Evolutionary conservation across 2,329 filamentous ascomycete species (phyloP), one percentile per base, ranked within the genome.

Genomic region (Nothomitra cinnamomea): DNA sequence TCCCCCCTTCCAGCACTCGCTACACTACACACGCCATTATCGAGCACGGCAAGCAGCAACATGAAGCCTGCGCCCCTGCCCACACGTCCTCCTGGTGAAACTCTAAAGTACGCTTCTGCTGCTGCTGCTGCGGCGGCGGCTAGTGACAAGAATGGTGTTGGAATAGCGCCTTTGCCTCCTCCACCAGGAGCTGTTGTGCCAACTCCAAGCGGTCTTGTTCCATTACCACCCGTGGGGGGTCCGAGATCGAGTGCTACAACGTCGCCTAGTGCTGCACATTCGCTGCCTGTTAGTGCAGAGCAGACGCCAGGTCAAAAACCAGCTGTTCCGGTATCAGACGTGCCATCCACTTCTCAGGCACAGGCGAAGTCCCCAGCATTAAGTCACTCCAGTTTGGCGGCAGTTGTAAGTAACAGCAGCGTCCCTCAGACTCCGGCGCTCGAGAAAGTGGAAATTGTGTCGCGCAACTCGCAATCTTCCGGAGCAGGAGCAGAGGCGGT

Each of bases 31-130:
- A 83, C 82, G 28, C 82, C 83, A 4, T 66, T 83, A 60, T 69
- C 80, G 10, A 78, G 73, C 55, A 76, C 76, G 55, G 75, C 77
- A 60, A 85, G 77, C 64, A 77, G 77, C 63, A 71, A 75, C 53
- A 96, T 96, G 90, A 98, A 96, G 72, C 90, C 92, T 12, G 92
- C 92, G 17, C 82, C 87, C 17, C 70, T 89, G 61, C 92, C 92
- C 1, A 81, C 85, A 56, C 80, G 90, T 65, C 82, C 86, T 5
- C 85, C 87, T 2, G 88, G 88, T 49, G 90, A 96, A 66, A 87
- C 85, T 1, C 74, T 98, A 59, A 96, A 96, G 69, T 98, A 98
- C 65, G 92, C 92, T 45, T 96, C 92, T 38, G 92, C 92, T 0
- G 92, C 92, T 0, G 92, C 92, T 0, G 92, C 92, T 0, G 92